A percentile compares a stretch with the other conserved stretches of the same genome.
phyloP scores from a whole-genome alignment of 768 basidiomycete genomes.

The Cyathus striatus region DNA sequence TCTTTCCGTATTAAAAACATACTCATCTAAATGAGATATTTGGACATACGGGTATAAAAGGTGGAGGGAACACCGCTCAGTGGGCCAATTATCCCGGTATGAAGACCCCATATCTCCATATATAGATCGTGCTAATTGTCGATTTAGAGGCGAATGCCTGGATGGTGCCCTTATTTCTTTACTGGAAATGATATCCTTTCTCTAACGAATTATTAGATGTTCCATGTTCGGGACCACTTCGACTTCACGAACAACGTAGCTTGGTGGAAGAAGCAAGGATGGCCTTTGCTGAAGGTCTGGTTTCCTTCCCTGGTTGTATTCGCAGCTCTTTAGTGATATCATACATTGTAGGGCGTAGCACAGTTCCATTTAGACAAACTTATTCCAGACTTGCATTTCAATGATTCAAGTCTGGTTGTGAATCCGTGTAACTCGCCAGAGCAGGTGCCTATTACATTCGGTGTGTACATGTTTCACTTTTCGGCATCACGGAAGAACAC shows the following conservation, averaged over 20 bases:
- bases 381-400: constrained; percentile 57
- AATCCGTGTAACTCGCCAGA: constrained; percentile 78
- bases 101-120: constrained; percentile 3
- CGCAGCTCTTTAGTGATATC: not conserved
- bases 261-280: constrained; percentile 73
- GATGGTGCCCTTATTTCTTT: too few species aligned
- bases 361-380: constrained; percentile 72
- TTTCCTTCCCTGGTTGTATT: not conserved
- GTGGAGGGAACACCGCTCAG: constrained; percentile 44
- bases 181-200: too few species aligned
- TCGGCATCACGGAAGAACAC: too few species aligned
- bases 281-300: constrained; percentile 64
- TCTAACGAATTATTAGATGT: constrained; percentile 42
- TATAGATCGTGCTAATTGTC: too few species aligned
- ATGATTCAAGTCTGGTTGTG: constrained; percentile 67
- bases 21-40: too few species aligned
- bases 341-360: constrained; percentile 49
- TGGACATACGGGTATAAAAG: constrained; percentile 79
- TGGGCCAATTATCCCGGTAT: constrained; percentile 74
- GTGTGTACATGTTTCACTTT: constrained; percentile 26
- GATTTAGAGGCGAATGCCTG: constrained; percentile 68
- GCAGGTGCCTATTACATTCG: constrained; percentile 65
- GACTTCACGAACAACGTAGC: constrained; percentile 62
- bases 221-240: constrained; percentile 79
- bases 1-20: too few species aligned